phyloP scores from a whole-genome alignment of 208 protist species.

The Leishmania guyanensis region DNA sequence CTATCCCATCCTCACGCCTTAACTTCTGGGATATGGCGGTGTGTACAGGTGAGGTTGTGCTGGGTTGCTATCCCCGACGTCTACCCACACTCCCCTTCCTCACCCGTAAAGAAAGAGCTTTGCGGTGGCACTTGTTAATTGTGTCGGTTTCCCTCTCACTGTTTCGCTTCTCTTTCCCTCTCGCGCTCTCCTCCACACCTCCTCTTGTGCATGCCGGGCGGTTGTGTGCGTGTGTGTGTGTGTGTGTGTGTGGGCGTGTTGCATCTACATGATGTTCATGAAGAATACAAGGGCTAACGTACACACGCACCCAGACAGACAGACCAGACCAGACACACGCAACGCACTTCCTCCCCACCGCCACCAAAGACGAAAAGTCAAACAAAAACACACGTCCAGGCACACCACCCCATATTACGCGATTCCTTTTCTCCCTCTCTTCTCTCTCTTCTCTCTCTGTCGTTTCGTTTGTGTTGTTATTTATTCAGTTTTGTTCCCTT shows the following conservation, averaged over 20 bases:
- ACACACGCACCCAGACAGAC: not conserved
- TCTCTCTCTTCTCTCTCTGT: no score
- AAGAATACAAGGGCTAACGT: not conserved
- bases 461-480: no score
- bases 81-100: not conserved
- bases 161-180: not conserved
- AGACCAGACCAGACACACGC: not conserved
- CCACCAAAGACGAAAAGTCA: no score
- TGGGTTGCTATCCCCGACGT: not conserved
- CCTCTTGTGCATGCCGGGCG: constrained; percentile 2
- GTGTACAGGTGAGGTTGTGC: constrained; percentile 1
- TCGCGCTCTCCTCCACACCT: not conserved
- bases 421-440: no score
- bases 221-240: not conserved
- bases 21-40: not conserved
- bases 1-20: not conserved
- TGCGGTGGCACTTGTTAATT: not conserved
- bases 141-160: not conserved
- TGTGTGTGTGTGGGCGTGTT: not conserved
- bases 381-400: no score
- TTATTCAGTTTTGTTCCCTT: not conserved
- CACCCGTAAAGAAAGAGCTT: not conserved
- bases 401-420: no score
- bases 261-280: not conserved
- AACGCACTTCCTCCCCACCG: not conserved